phyloP scores from a whole-genome alignment of 305 asterid species.

The Solanum hybrid region DNA sequence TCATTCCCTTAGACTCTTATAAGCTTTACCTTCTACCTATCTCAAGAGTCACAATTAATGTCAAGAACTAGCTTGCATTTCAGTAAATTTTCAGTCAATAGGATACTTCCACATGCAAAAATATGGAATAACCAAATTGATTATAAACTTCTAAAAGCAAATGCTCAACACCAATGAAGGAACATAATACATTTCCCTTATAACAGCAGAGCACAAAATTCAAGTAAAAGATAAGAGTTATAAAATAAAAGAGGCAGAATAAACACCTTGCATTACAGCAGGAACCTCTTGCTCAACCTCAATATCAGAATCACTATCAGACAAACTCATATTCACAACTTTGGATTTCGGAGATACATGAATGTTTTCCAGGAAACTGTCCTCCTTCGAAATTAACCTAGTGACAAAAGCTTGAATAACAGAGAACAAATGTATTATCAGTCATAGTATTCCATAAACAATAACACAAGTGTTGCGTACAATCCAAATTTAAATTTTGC shows the following conservation, averaged over 20 bases:
- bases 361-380: constrained; percentile 31
- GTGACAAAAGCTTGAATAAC: constrained; percentile 57
- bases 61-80: background rate
- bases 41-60: background rate
- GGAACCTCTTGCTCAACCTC: constrained; percentile 33
- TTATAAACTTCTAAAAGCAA: background rate
- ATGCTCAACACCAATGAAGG: background rate
- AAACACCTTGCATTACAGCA: constrained; percentile 10
- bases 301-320: constrained; percentile 31
- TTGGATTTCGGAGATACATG: constrained; percentile 59
- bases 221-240: background rate
- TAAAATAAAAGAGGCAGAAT: background rate
- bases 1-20: background rate
- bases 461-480: background rate
- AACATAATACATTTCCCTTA: background rate
- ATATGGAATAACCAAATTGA: background rate
- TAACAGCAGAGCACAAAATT: background rate
- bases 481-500: background rate
- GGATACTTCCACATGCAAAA: background rate
- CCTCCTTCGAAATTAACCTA: constrained; percentile 34
- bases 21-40: background rate
- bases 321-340: constrained; percentile 33
- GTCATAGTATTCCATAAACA: background rate
- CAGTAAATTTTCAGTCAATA: background rate
- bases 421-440: background rate